These are phyloP conservation scores for Pleurotus salmoneostramineus DNA, from an alignment of 768 basidiomycete genomes.

Conservation along the genomic window DNA sequence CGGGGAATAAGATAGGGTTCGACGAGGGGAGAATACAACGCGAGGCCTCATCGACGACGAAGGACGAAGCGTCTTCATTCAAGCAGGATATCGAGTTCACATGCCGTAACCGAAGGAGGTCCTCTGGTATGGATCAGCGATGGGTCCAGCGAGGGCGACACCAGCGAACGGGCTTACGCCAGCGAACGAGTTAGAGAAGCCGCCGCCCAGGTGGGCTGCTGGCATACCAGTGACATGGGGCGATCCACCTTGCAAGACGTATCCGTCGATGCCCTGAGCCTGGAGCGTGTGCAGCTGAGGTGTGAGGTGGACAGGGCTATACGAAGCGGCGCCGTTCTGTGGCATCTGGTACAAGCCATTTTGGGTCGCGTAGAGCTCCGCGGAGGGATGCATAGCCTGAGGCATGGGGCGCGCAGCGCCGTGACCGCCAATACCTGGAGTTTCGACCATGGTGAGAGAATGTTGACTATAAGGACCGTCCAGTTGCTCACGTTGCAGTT, in stretches of 20 bases:
- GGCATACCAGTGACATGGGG: slow-evolving; percentile 61
- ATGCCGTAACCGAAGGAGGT: slow-evolving; percentile 75
- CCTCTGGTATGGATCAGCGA: slow-evolving; percentile 77
- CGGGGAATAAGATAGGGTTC: slow-evolving; percentile 23
- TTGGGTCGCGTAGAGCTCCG: slow-evolving; percentile 64
- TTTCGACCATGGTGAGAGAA: slow-evolving; percentile 53
- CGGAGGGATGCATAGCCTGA: slow-evolving; percentile 48
- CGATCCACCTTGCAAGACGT: slow-evolving; percentile 73
- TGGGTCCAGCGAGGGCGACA: slow-evolving; percentile 45
- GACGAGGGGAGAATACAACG: not conserved
- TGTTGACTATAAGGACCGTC: slow-evolving; percentile 65
- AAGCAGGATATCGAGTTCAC: slow-evolving; percentile 37
- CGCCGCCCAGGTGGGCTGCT: slow-evolving; percentile 42
- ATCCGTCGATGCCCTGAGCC: slow-evolving; percentile 74
- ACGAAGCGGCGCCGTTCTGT: slow-evolving; percentile 31
- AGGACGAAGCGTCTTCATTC: slow-evolving; percentile 12
- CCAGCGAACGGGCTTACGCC: slow-evolving; percentile 49
- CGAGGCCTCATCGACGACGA: slow-evolving; percentile 10
- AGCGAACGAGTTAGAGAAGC: slow-evolving; percentile 55
- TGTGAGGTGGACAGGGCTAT: slow-evolving; percentile 52
- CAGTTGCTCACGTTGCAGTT: slow-evolving; percentile 91
- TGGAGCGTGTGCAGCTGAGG: slow-evolving; percentile 59
- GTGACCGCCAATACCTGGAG: slow-evolving; percentile 43
- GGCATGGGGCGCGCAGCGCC: slow-evolving; percentile 53
- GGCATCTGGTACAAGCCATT: slow-evolving; percentile 58